Evolutionary conservation across 805 yeast species (phyloP).

Genomic region (Candida coquimbonensis): DNA sequence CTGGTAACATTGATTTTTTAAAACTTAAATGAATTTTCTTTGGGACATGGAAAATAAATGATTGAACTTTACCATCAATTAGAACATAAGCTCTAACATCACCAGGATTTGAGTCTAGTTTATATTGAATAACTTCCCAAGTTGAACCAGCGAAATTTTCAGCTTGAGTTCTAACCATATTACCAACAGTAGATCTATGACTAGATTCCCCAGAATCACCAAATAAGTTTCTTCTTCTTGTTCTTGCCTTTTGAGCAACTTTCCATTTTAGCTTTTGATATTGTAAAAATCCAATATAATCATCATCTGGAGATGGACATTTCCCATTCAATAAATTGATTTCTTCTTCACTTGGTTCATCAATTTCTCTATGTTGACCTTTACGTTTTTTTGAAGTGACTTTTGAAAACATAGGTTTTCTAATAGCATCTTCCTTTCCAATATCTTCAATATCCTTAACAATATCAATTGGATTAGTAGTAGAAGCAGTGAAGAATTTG

Average conservation of each 20-base stretch:
- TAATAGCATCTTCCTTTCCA: slow-evolving; percentile 31
- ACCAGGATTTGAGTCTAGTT: slow-evolving; percentile 57
- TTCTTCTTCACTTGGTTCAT: slow-evolving; percentile 39
- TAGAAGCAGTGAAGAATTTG: slow-evolving; percentile 45
- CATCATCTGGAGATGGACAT: slow-evolving; percentile 62
- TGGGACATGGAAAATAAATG: slow-evolving; percentile 66
- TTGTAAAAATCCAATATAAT: slow-evolving; percentile 59
- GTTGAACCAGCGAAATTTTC: slow-evolving; percentile 67
- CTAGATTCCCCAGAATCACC: slow-evolving; percentile 54
- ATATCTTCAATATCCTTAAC: slow-evolving; percentile 73
- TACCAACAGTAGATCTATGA: slow-evolving; percentile 56
- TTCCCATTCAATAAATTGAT: slow-evolving; percentile 41
- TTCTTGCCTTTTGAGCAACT: slow-evolving; percentile 62
- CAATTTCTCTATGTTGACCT: slow-evolving; percentile 25
- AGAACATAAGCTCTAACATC: slow-evolving; percentile 64
- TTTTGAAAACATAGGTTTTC: slow-evolving; percentile 28
- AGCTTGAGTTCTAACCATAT: slow-evolving; percentile 69
- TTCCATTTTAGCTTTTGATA: slow-evolving; percentile 89
- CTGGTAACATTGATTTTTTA: slow-evolving; percentile 40
- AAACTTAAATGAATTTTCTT: slow-evolving; percentile 66
- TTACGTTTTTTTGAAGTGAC: slow-evolving; percentile 28
- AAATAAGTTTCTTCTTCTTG: slow-evolving; percentile 68
- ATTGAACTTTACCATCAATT: slow-evolving; percentile 67
- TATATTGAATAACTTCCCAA: slow-evolving; percentile 83
- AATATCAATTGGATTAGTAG: slow-evolving; percentile 32